Evolutionary conservation across 192 early-diverging fungal genomes (phyloP).

Genomic region (Thamnidium elegans): DNA sequence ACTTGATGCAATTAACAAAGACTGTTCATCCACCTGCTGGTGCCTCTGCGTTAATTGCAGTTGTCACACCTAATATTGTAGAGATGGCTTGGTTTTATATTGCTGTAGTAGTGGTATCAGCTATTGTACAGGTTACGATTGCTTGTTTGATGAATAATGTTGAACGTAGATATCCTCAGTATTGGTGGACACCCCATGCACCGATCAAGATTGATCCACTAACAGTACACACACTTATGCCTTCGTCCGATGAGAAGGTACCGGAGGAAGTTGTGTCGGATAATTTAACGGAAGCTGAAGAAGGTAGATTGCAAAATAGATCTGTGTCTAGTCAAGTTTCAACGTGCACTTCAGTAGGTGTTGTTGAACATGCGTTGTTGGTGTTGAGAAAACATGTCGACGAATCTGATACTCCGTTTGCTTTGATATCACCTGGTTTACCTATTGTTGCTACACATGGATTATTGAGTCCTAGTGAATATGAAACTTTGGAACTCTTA

Average conservation of each 20-base stretch:
- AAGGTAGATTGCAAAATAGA: background rate
- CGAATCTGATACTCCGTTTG: background rate
- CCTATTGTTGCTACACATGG: background rate
- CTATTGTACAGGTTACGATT: constrained; percentile 40
- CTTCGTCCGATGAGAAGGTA: background rate
- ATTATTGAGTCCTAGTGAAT: background rate
- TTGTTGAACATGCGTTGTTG: background rate
- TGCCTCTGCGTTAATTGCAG: constrained; percentile 53
- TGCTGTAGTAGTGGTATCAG: constrained; percentile 41
- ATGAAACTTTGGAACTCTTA: background rate
- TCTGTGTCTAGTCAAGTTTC: background rate
- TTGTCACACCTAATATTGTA: constrained; percentile 35
- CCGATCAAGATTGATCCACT: background rate
- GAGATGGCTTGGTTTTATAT: constrained; percentile 49
- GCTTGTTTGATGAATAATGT: constrained; percentile 54
- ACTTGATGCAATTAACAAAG: constrained; percentile 51
- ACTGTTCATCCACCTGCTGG: constrained; percentile 55
- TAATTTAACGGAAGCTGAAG: background rate
- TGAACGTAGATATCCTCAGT: constrained; percentile 47
- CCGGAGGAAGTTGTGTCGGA: background rate
- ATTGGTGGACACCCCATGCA: constrained; percentile 47
- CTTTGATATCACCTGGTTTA: constrained; percentile 2
- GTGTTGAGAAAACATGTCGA: background rate
- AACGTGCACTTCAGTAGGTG: background rate
- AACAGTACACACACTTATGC: background rate